These are phyloP conservation scores for Erodium trifolium DNA, from an alignment of 441 rosid genomes.

Conservation along the genomic window DNA sequence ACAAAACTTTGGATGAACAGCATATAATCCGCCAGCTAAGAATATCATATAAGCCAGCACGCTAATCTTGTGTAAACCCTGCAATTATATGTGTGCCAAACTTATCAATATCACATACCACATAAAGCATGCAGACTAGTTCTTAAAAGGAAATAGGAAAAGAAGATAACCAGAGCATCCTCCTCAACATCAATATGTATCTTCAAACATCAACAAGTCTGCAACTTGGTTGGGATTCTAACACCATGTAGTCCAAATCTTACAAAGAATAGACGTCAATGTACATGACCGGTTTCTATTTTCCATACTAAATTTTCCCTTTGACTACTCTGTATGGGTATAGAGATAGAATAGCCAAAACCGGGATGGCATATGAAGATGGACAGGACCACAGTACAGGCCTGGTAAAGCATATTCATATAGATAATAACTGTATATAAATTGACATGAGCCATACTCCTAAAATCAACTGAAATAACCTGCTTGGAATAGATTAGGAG, in stretches of 20 bases:
- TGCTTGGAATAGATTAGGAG: slow-evolving; percentile 19
- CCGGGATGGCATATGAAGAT: slow-evolving; percentile 27
- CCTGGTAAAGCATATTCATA: too few relatives aligned
- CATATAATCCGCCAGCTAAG: slow-evolving; percentile 71
- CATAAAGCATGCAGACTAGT: slow-evolving; percentile 28
- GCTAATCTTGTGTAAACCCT: slow-evolving; percentile 64
- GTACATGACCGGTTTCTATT: slow-evolving; percentile 21
- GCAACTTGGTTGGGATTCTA: slow-evolving; percentile 20
- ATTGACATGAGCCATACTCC: too few relatives aligned
- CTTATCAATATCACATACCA: slow-evolving; percentile 45
- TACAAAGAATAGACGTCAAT: slow-evolving; percentile 21
- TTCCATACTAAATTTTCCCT: slow-evolving; percentile 17
- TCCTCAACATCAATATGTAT: slow-evolving; percentile 24
- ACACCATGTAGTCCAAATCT: slow-evolving; percentile 23
- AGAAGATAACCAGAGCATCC: slow-evolving; percentile 23
- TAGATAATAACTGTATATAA: too few relatives aligned
- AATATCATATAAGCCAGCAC: slow-evolving; percentile 51
- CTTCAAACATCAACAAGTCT: slow-evolving; percentile 17
- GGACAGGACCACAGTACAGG: too few relatives aligned
- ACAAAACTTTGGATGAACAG: slow-evolving; percentile 65
- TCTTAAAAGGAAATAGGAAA: slow-evolving; percentile 29
- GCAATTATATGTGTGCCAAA: slow-evolving; percentile 75
- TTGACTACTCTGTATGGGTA: slow-evolving; percentile 15
- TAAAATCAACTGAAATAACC: slow-evolving; percentile 19
- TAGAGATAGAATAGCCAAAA: slow-evolving; percentile 10